Evolutionary conservation across 108 stramenopile species (phyloP).

Genomic region (Nannochloropsis oceanica): DNA sequence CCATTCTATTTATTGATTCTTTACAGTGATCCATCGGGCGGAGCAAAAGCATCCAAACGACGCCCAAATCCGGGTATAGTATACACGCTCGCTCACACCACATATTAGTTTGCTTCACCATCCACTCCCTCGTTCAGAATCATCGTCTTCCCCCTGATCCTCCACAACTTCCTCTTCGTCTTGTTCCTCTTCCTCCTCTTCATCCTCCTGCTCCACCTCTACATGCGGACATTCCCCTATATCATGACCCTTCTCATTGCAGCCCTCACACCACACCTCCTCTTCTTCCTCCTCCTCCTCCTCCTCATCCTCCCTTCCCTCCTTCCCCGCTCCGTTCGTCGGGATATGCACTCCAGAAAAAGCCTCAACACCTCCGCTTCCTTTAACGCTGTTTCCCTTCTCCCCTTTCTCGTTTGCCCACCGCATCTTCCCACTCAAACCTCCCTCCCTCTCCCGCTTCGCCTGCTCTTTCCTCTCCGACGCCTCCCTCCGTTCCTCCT

Average conservation of each 20-base stretch:
- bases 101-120: no score
- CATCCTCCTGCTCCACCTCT: neutral
- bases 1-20: no score
- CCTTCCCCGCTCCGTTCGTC: no score
- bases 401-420: neutral
- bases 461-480: neutral
- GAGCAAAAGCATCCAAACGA: no score
- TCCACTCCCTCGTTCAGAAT: neutral
- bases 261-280: neutral
- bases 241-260: neutral
- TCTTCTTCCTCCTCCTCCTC: neutral
- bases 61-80: no score
- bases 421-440: neutral
- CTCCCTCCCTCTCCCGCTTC: neutral
- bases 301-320: no score
- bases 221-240: neutral
- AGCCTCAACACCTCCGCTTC: neutral
- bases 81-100: no score
- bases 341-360: no score
- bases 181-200: neutral
- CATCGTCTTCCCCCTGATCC: neutral
- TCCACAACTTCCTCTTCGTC: neutral
- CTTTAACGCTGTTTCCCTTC: neutral
- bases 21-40: no score
- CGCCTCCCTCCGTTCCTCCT: neutral